phyloP scores from a whole-genome alignment of 345 rosid genomes.

The Theobroma cacao region DNA sequence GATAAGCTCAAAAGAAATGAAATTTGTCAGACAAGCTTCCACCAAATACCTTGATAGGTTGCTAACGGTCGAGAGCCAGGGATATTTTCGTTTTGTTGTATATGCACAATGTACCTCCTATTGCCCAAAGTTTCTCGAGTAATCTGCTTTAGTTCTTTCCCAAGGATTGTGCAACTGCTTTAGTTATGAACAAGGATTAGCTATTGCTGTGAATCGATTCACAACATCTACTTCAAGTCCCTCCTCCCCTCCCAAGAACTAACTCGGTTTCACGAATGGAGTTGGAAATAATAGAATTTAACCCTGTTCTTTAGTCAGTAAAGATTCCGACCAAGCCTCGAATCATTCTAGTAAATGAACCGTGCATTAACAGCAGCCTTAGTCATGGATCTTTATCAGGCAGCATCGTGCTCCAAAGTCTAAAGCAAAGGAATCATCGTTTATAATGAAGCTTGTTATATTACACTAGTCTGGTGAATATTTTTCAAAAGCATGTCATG shows the following conservation, averaged over 20 bases:
- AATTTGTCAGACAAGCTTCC: background rate
- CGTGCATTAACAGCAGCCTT: too few species aligned
- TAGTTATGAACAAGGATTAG: background rate
- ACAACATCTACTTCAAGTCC: background rate
- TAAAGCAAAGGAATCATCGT: background rate
- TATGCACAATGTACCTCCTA: background rate
- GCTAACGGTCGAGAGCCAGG: background rate
- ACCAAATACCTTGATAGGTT: background rate
- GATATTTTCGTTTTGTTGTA: background rate
- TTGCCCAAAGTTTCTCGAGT: background rate
- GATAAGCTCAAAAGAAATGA: background rate
- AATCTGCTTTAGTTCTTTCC: background rate
- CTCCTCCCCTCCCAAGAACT: background rate
- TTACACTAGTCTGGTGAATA: background rate
- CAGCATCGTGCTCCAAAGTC: too few species aligned
- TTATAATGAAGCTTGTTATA: background rate
- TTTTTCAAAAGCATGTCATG: background rate
- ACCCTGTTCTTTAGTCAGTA: background rate
- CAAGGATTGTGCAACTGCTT: background rate
- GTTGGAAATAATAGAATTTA: background rate
- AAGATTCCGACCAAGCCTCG: background rate
- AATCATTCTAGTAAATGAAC: too few species aligned
- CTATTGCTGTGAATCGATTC: background rate
- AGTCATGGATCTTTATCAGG: too few species aligned
- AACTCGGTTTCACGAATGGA: background rate